Base-by-base conservation (phyloP, 306 rosid genomes). In the Comarum palustre region DNA sequence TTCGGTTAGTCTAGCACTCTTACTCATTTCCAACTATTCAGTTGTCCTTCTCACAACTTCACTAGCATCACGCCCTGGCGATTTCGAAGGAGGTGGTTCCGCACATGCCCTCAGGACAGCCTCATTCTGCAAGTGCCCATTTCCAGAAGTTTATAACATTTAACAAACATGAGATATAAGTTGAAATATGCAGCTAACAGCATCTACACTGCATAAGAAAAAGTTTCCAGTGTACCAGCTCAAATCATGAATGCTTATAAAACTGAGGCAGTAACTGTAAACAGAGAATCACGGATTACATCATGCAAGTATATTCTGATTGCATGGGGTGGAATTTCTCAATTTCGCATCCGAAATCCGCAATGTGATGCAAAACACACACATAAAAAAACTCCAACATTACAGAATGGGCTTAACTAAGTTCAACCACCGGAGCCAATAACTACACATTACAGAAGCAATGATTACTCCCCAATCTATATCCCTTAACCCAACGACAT, bases 31-130 rank as follows among this genome's bases (percentile, higher is more conserved):
- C 50, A 74, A 62, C 71, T 47, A 66, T 73, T 65, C 66, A 16
- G 61, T 52, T 42, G 65, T 75, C 71, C 19, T 82, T 80, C 68
- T 79, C 64, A 2, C 42, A 69, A 75, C 81, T 69, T 65, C 73
- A 46, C 10, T 69, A 34, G 78, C 78, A 73, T 65, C 70, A 57
- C 43, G 71, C 52, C 80, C 77, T 32, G 82, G 77, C 59, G 71
- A 75, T 84, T 54, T 72, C 61, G 93, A 77, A 66, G 96, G 79
- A 69, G 90, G 73, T 27, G 84, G 76, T 79, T 89, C 85, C 13
- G 94, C 87, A 73, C 97, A 87, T 20, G 96, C 96, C 89, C 52
- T 94, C 69, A 94, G 76, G 52, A 91, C 97, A 80, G 97, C 92
- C 73, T 94, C 98, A 80, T 91, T 94, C 96, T 89, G 86, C 69